Evolutionary conservation across 768 basidiomycete species (phyloP).

Genomic region (Kwoniella europaea): DNA sequence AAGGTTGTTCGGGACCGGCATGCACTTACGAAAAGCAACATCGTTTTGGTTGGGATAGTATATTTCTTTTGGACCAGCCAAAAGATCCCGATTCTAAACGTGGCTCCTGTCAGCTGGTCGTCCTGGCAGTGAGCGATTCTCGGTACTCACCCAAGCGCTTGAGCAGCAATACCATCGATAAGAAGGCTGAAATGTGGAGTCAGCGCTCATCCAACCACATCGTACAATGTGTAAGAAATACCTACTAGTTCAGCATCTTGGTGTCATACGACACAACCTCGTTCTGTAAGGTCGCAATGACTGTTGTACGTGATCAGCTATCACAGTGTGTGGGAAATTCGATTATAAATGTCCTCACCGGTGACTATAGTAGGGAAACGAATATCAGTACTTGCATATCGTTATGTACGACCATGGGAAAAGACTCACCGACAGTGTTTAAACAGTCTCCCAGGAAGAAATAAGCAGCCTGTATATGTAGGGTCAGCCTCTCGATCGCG

Average conservation of each 20-base stretch:
- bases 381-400: too few relatives aligned
- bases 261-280: slow-evolving; percentile 52
- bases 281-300: slow-evolving; percentile 53
- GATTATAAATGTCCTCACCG: slow-evolving; percentile 15
- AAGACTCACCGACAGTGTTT: slow-evolving; percentile 46
- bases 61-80: slow-evolving; percentile 49
- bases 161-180: slow-evolving; percentile 53
- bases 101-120: too few relatives aligned
- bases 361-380: slow-evolving; percentile 22
- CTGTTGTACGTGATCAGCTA: slow-evolving; percentile 7
- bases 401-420: too few relatives aligned
- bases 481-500: slow-evolving; percentile 72
- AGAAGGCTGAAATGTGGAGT: slow-evolving; percentile 33
- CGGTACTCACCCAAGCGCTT: slow-evolving; percentile 39
- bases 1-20: neutral
- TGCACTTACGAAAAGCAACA: slow-evolving; percentile 46
- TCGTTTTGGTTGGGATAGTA: slow-evolving; percentile 47
- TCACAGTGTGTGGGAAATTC: neutral
- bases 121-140: neutral
- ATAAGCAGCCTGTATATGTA: slow-evolving; percentile 65
- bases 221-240: neutral
- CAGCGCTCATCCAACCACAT: neutral
- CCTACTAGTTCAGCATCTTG: slow-evolving; percentile 50
- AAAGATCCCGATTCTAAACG: slow-evolving; percentile 48
- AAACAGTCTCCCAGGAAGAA: slow-evolving; percentile 52